Percentiles rank a stretch among this genome's conserved stretches.
phyloP scores from a whole-genome alignment of 2,329 filamentous ascomycete genomes.

The Tolypocladium album region DNA sequence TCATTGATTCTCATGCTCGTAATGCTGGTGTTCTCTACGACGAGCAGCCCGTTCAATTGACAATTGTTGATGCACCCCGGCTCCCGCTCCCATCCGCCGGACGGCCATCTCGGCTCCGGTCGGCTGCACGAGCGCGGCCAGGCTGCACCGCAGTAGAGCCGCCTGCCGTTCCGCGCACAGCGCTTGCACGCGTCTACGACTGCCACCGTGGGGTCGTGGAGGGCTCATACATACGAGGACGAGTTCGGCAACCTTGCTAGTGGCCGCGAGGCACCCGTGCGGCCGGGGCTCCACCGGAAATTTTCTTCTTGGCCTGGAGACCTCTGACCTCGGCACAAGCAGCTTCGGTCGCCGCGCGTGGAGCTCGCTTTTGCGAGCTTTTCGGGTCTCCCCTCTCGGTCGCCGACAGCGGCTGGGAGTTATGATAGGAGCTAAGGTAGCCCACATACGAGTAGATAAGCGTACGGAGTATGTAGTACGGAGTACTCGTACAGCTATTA shows the following conservation, averaged over 20 bases:
- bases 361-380: neutral
- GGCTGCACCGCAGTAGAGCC: neutral
- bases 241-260: neutral
- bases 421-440: too few species aligned
- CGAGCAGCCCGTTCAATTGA: neutral
- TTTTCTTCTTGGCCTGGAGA: neutral
- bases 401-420: neutral
- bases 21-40: too few species aligned
- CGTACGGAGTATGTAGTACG: too few species aligned
- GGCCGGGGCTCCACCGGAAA: neutral
- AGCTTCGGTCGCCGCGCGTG: neutral
- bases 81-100: conserved; percentile 3
- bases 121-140: neutral
- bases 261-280: neutral
- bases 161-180: neutral
- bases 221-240: neutral
- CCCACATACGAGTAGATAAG: too few species aligned
- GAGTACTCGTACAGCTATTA: too few species aligned
- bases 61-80: neutral
- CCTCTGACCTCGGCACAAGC: neutral
- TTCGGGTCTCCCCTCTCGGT: neutral
- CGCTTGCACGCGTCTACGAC: neutral
- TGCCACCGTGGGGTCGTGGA: neutral
- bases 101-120: conserved; percentile 4
- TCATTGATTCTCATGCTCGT: too few species aligned